Conservation (phyloP, 495 filamentous ascomycete species). For the Hyaloscypha finlandica region DNA sequence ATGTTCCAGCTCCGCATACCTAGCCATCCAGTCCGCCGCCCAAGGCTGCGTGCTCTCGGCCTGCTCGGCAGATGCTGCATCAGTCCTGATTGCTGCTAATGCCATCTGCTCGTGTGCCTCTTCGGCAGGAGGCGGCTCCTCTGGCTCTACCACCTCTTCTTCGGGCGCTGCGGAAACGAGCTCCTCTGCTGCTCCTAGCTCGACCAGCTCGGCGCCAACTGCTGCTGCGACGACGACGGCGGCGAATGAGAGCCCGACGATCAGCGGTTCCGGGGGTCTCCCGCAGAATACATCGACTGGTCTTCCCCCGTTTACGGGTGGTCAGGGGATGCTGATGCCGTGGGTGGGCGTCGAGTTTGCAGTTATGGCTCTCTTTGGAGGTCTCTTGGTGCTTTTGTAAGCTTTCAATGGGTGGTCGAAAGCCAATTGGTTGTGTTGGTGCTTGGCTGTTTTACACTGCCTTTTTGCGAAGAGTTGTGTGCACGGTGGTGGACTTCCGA, state of each 20-base stretch:
- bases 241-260: not conserved
- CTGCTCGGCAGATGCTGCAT: not conserved
- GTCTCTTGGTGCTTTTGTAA: slow-evolving; percentile 17
- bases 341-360: slow-evolving; percentile 6
- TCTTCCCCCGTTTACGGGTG: not conserved
- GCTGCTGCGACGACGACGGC: slow-evolving; percentile 12
- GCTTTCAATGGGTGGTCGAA: too few relatives aligned
- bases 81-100: not conserved
- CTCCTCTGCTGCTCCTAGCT: slow-evolving; percentile 15
- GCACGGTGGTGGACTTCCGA: too few relatives aligned
- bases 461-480: too few relatives aligned
- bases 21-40: slow-evolving; percentile 3
- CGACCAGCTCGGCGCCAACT: slow-evolving; percentile 14
- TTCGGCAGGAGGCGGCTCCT: slow-evolving; percentile 10
- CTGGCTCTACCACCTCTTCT: slow-evolving; percentile 32
- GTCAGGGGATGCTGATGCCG: not conserved
- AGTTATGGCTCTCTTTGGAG: slow-evolving; percentile 7
- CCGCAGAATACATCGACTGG: not conserved
- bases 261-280: not conserved
- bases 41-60: slow-evolving; percentile 4
- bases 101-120: slow-evolving; percentile 18
- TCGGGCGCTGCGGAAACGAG: slow-evolving; percentile 2
- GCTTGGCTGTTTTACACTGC: too few relatives aligned
- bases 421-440: too few relatives aligned
- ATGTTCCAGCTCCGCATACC: slow-evolving; percentile 15